Evolutionary conservation across 129 eudicot genomes (phyloP), one percentile per base, ranked within the genome.

Genomic region (Silybum marianum): DNA sequence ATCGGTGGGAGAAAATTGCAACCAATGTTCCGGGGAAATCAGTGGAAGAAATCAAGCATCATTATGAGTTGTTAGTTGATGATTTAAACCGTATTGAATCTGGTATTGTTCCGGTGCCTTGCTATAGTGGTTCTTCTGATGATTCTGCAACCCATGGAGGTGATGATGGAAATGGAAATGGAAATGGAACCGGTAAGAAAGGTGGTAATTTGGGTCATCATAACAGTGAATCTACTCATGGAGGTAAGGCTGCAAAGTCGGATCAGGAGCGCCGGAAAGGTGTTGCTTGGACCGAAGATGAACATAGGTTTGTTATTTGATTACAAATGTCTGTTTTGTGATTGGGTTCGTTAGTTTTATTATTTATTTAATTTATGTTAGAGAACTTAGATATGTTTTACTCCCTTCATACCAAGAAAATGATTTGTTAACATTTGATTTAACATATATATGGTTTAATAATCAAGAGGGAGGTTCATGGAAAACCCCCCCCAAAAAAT

Each of bases 1-100:
- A 94, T 81, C 84, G 94, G 42, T 94, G 98, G 98, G 94, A 94
- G 81, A 90, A 83, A 77, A 92, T 94, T 71, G 90, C 94, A 2
- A 81, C 85, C 12, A 78, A 81, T 62, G 92, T 94, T 76, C 84
- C 88, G 6, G 97, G 98, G 10, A 92, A 94, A 78, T 72, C 96
- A 0, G 82, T 84, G 69, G 93, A 94, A 65, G 97, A 91, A 85
- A 66, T 94, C 79, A 91, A 92, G 77, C 84, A 82, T 81, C 98
- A 94, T 81, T 91, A 91, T 73, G 93, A 88, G 74, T 73, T 94
- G 46, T 75, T 94, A 76, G 76, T 91, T 78, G 97, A 94, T 51
- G 98, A 94, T 84, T 84, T 94, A 18, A 78, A 74, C 48, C 86
- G 88, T 85, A 94, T 94, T 26, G 98, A 94, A 78, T 87, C 97